Conservation (phyloP, 2,329 filamentous ascomycete species). For the Dothideomycetidae sp. region DNA sequence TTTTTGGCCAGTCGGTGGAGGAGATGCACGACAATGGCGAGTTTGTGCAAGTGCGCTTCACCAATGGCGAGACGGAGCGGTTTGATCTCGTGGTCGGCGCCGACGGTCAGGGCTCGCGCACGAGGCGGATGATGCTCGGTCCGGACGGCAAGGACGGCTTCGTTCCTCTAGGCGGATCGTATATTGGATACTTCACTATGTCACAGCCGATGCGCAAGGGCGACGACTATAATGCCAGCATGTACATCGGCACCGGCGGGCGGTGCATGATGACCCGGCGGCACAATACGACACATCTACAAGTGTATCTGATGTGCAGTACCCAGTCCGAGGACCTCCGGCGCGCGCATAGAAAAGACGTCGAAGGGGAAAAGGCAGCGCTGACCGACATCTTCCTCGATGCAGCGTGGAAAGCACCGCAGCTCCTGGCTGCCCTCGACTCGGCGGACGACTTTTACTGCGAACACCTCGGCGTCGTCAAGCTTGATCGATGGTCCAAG, state of each 20-base stretch:
- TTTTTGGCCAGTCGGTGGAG: no score
- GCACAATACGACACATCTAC: no score
- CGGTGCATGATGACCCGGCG: no score
- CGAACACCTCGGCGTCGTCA: slow-evolving; percentile 16
- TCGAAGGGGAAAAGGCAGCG: slow-evolving; percentile 14
- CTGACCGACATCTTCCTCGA: slow-evolving; percentile 16
- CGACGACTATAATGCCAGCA: slow-evolving; percentile 2
- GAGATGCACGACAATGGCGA: slow-evolving; percentile 7
- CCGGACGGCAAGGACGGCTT: slow-evolving; percentile 14
- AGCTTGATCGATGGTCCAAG: slow-evolving; percentile 22
- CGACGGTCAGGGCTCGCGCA: slow-evolving; percentile 1
- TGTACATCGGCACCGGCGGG: no score
- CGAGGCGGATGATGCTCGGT: slow-evolving; percentile 12
- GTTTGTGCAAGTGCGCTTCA: slow-evolving; percentile 5
- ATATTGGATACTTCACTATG: no score
- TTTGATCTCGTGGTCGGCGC: slow-evolving; percentile 5
- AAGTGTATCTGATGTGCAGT: no score
- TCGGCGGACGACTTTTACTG: slow-evolving; percentile 17
- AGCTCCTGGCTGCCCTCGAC: slow-evolving; percentile 25
- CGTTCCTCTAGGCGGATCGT: no score
- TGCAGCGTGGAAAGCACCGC: slow-evolving; percentile 19
- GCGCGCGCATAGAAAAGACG: slow-evolving; percentile 7
- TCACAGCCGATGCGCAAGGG: no score
- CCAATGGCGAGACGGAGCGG: slow-evolving; percentile 3
- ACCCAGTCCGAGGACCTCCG: no score